Evolutionary conservation across 1,284 basidiomycete species (phyloP).

Genomic region (Leccinum pallidistipes): DNA sequence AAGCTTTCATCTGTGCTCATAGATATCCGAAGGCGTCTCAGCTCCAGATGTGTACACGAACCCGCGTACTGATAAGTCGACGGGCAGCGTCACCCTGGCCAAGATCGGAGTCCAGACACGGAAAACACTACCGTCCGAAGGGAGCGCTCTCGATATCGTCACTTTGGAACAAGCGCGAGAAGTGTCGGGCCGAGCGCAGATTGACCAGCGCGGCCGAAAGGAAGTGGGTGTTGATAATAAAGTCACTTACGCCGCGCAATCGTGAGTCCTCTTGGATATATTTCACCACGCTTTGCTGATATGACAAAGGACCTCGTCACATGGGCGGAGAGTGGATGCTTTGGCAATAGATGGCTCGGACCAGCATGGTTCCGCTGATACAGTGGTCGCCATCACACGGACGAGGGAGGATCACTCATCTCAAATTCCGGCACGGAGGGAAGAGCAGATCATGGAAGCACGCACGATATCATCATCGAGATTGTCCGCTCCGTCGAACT

Average conservation of each 20-base stretch:
- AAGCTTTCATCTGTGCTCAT: slow-evolving; percentile 1
- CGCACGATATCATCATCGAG: background rate
- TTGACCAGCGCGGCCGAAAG: background rate
- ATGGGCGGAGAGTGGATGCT: background rate
- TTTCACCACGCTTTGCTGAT: background rate
- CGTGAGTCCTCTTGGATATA: slow-evolving; percentile 6
- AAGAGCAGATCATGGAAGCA: background rate
- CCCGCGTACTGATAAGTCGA: background rate
- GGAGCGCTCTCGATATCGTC: too few species aligned
- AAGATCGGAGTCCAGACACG: background rate
- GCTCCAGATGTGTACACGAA: background rate
- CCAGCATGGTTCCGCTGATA: background rate
- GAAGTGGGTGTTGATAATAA: background rate
- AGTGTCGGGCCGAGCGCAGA: background rate
- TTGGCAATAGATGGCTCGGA: background rate
- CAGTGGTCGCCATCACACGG: background rate
- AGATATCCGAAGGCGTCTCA: background rate
- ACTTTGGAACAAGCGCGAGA: background rate
- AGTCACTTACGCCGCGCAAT: background rate
- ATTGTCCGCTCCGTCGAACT: background rate
- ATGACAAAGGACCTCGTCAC: background rate
- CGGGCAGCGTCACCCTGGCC: background rate
- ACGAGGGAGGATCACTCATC: background rate
- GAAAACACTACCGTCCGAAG: background rate
- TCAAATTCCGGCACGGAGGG: background rate